Percentiles rank a stretch among this genome's conserved stretches.
Evolutionary conservation across 2,329 filamentous ascomycete genomes (phyloP).

Genomic region (Talaromyces sp.): DNA sequence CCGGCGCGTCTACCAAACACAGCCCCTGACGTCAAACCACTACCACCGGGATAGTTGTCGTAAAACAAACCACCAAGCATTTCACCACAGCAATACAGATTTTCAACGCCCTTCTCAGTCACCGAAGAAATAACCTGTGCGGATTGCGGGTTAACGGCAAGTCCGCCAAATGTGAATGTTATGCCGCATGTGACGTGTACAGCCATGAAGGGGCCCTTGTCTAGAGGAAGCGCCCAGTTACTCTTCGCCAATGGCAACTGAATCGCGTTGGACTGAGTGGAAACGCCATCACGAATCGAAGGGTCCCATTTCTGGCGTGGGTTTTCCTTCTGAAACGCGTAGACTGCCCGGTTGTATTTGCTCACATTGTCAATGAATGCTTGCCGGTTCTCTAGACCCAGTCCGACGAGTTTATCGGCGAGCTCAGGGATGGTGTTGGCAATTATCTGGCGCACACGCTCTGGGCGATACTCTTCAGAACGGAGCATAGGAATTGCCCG

Average conservation of each 20-base stretch:
- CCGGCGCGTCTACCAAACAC: constrained; percentile 51
- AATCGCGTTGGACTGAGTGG: constrained; percentile 52
- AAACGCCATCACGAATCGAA: constrained; percentile 58
- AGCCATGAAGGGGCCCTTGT: constrained; percentile 57
- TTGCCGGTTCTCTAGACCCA: constrained; percentile 47
- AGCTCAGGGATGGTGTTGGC: constrained; percentile 54
- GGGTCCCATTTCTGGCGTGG: constrained; percentile 54
- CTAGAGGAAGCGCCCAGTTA: constrained; percentile 62
- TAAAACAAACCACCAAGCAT: constrained; percentile 65
- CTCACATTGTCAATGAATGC: constrained; percentile 52
- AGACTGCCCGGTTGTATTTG: constrained; percentile 58
- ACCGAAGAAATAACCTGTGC: constrained; percentile 50
- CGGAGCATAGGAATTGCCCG: constrained; percentile 52
- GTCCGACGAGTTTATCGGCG: constrained; percentile 46
- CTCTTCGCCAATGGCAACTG: constrained; percentile 54
- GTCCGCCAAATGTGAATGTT: constrained; percentile 66
- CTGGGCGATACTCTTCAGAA: constrained; percentile 59
- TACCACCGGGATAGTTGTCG: constrained; percentile 61
- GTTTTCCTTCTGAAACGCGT: constrained; percentile 46
- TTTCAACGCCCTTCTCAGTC: constrained; percentile 48
- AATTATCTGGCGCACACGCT: constrained; percentile 53
- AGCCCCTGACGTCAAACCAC: constrained; percentile 57
- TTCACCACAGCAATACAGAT: constrained; percentile 60
- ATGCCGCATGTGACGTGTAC: constrained; percentile 63
- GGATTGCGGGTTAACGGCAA: constrained; percentile 55